Evolutionary conservation across 2,329 filamentous ascomycete species (phyloP), one percentile per base, ranked within the genome.

Genomic region (Fusarium bactridioides): DNA sequence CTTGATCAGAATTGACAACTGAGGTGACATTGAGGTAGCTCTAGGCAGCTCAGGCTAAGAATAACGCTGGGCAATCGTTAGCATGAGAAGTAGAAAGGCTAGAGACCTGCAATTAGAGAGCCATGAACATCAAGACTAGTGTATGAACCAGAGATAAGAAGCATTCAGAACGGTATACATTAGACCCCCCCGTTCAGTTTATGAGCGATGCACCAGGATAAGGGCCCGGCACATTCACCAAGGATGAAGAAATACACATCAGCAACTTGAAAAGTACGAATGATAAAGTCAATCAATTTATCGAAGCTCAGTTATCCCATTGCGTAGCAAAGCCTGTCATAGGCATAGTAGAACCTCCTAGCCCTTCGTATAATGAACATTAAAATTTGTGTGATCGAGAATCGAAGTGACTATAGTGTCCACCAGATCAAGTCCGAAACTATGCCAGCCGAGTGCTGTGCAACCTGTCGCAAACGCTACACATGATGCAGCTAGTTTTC

Each of bases 401-500:
- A 61, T 41, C 29, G 38, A 50, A 51, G 48, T 43, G 48, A 57
- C 37, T 56, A 37, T 60, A 60, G 23, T 64, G 40, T 69, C 65
- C 67, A 70, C n/a, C 25, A 45, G 64, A 60, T 50, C 43, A 65
- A 56, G 44, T 35, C 59, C 33, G 43, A 48, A 27, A n/a, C 27
- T 54, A 40, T n/a, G 37, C 54, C 53, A 31, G 25, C 43, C 50
- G 19, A 31, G 29, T n/a, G 47, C 29, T 31, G 31, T 35, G 27
- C 54, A 35, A 47, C 53, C 54, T 47, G 19, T 18, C 33, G 54
- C n/a, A 35, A 33, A 18, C 40, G n/a, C 50, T 54, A 40, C 33
- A 38, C 33, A 47, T n/a, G 7, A 23, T 31, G 23, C 23, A 35
- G 19, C 41, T 33, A 81, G 64, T 82, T 83, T 19, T 79, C 73